phyloP scores from a whole-genome alignment of 306 rosid species.

The Ormosia emarginata region DNA sequence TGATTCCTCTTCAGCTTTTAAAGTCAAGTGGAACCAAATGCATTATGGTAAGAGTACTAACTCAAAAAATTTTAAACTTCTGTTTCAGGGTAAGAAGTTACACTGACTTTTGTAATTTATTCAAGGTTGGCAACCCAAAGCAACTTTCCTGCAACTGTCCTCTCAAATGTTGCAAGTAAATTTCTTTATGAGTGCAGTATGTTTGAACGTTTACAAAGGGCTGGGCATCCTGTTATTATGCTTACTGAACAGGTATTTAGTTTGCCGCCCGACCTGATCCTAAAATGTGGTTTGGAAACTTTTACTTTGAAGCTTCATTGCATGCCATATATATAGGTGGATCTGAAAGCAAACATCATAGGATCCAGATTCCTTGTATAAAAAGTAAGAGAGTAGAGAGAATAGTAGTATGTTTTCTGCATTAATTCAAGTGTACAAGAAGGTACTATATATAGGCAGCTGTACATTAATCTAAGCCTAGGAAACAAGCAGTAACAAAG shows the following conservation, averaged over 20 bases:
- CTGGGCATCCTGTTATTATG: constrained; percentile 93
- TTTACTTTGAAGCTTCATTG: neutral
- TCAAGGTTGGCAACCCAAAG: constrained; percentile 98
- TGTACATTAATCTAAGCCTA: no score
- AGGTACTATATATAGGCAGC: no score
- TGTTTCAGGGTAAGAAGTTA: constrained; percentile 23
- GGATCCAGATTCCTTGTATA: neutral
- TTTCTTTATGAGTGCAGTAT: constrained; percentile 85
- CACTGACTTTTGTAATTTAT: constrained; percentile 36
- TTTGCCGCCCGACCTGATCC: constrained; percentile 10
- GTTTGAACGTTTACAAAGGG: constrained; percentile 96
- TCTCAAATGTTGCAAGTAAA: constrained; percentile 86
- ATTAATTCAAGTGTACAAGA: no score
- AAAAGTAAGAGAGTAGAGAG: no score
- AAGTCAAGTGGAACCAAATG: constrained; percentile 78
- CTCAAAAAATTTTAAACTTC: constrained; percentile 2
- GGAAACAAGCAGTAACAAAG: no score
- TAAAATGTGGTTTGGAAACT: neutral
- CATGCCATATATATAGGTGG: constrained; percentile 1
- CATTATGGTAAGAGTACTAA: constrained; percentile 65
- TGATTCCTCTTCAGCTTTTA: constrained; percentile 96
- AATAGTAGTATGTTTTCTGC: no score
- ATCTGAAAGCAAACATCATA: neutral
- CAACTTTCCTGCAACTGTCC: constrained; percentile 98
- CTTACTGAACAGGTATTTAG: constrained; percentile 76